Evolutionary conservation across 805 yeast species (phyloP), one percentile per base, ranked within the genome.

Genomic region (Candida incommunis): DNA sequence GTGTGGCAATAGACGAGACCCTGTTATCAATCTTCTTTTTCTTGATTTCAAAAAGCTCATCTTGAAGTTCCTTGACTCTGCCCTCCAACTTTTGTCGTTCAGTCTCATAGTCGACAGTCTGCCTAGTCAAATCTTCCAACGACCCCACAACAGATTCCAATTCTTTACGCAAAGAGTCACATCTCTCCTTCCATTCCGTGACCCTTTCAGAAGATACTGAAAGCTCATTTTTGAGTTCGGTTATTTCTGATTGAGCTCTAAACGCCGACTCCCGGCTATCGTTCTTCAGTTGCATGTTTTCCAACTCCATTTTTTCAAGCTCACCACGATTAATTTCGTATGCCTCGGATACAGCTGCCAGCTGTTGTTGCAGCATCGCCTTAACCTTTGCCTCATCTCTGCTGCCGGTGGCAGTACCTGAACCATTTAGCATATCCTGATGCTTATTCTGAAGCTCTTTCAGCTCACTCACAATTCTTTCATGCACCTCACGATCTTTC

Each of bases 51-150:
- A 45, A 45, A 23, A 52, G 46, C 26, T 58, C 53, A 16, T 45
- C 42, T 27, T 55, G 51, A 22, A 59, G 50, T 9, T 51, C 51
- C 31, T 46, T 45, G n/a, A 59, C 53, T 37, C 49, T 51, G 3
- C 44, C 31, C 34, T 61, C 63, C 25, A 62, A 51, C 23, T 49
- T 47, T 1, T 41, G 21, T 3, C 61, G 52, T 42, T 60, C 62
- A 22, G 58, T 46, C 42, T 63, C 67, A 41, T 58, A 57, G 41
- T 54, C 60, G 20, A 63, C 65, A 1, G 67, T 58, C 44, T 63
- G 55, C 18, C 54, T 46, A n/a, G 67, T 63, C 23, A 63, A 58
- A 24, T 63, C 65, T 35, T 63, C 67, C 13, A 63, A 53, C 9
- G 61, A 52, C 41, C 42, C 47, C 3, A 61, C 58, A 26, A 58